Base-by-base conservation (phyloP, 169 alveolate species). In the Eimeria brunetti region DNA sequence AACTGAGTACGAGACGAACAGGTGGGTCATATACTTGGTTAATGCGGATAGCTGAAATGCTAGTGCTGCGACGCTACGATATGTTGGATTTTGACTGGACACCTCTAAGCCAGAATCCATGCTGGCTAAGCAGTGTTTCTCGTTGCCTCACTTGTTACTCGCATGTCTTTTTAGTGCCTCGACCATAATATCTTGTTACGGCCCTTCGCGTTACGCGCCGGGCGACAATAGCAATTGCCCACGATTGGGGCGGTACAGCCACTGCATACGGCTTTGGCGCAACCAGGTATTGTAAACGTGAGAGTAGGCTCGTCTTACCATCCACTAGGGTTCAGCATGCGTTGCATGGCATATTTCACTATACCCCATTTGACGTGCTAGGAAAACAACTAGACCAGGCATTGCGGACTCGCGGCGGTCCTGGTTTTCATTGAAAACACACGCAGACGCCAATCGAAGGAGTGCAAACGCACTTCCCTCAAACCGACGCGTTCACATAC, bases 61-160 rank as follows among this genome's bases (percentile, higher is more conserved):
- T n/a, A n/a, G n/a, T n/a, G n/a, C n/a, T n/a, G n/a, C n/a, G n/a
- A n/a, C n/a, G n/a, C n/a, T n/a, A n/a, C n/a, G n/a, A n/a, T n/a
- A n/a, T n/a, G n/a, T n/a, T n/a, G n/a, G n/a, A n/a, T n/a, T n/a
- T n/a, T 91, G 97, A 73, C 97, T 90, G 97, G 81, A 91, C 97
- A 95, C 97, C 86, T 91, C 95, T 92, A 92, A 95, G 96, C 46
- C 97, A 83, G 92, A 92, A 93, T 84, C 96, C 96, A 93, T 85
- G 86, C 97, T 95, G 97, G 95, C 95, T 86, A 95, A 2, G 96
- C 96, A 93, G 94, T 84, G 97, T 84, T 91, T n/a, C 85, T 62
- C 95, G 71, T 94, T 96, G 88, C 90, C 73, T 69, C 93, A 53
- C 30, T 41, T 88, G 92, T 76, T 41, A 62, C 95, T 88, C 60